A percentile compares a stretch with the other conserved stretches of the same genome.
Conservation (phyloP, 441 rosid species). For the Jatropha podagrica region DNA sequence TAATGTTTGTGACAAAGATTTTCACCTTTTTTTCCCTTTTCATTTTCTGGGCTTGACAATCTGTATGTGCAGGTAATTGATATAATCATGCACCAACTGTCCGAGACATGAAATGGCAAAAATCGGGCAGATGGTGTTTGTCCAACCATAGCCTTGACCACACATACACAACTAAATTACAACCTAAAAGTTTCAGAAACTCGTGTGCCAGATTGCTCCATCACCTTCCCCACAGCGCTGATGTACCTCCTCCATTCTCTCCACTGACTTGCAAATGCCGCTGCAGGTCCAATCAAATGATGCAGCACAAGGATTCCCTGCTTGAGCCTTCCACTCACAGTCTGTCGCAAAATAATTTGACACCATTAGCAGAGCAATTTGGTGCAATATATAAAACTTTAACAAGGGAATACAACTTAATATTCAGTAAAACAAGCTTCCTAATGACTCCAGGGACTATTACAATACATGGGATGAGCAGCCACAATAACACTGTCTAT, state of each 20-base stretch:
- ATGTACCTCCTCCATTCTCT: slow-evolving; percentile 89
- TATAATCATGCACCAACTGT: slow-evolving; percentile 32
- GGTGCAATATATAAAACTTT: not conserved
- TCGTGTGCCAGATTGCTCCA: slow-evolving; percentile 82
- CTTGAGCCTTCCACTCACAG: slow-evolving; percentile 95
- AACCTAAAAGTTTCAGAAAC: slow-evolving; percentile 49
- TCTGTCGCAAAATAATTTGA: slow-evolving; percentile 39
- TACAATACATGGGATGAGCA: not conserved
- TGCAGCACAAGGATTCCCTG: slow-evolving; percentile 92
- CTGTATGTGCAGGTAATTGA: slow-evolving; percentile 39
- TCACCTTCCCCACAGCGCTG: slow-evolving; percentile 92
- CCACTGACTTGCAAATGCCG: slow-evolving; percentile 86
- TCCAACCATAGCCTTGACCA: slow-evolving; percentile 2
- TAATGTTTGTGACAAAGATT: slow-evolving; percentile 19
- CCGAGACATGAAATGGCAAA: slow-evolving; percentile 46
- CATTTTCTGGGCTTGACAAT: slow-evolving; percentile 23
- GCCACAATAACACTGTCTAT: not conserved
- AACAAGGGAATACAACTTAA: not conserved
- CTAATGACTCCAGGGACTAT: not conserved
- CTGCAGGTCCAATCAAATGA: slow-evolving; percentile 97
- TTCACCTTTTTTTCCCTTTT: slow-evolving; percentile 1
- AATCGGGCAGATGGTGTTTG: slow-evolving; percentile 35
- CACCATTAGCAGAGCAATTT: slow-evolving; percentile 4
- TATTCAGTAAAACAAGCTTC: not conserved
- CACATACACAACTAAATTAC: slow-evolving; percentile 32